Evolutionary conservation across 208 protist species (phyloP).

Genomic region (Leishmania gerbilli): DNA sequence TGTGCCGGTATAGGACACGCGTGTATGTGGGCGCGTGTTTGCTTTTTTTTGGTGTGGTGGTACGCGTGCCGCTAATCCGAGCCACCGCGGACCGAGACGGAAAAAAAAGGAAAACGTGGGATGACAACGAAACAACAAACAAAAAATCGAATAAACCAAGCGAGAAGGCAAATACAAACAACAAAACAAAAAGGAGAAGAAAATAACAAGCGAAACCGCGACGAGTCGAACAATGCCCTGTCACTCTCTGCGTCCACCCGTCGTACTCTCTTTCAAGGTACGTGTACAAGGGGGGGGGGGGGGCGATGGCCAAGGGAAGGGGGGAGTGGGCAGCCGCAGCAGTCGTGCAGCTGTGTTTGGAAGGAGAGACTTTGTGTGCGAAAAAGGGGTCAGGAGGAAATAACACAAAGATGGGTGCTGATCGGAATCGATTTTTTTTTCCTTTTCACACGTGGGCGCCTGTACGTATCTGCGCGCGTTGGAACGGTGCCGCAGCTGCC

Average conservation of each 20-base stretch:
- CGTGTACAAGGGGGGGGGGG: background rate
- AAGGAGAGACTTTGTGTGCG: background rate
- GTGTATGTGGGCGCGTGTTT: background rate
- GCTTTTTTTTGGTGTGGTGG: too few species aligned
- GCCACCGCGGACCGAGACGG: background rate
- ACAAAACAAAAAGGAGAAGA: background rate
- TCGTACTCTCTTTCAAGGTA: background rate
- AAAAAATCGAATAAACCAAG: background rate
- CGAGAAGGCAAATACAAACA: background rate
- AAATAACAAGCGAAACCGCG: background rate
- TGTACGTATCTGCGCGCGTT: slow-evolving; percentile 2
- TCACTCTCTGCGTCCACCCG: background rate
- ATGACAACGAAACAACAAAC: background rate
- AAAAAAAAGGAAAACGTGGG: background rate
- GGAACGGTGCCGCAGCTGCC: background rate
- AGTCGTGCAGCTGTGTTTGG: background rate
- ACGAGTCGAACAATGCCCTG: background rate
- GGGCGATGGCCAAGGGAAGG: background rate
- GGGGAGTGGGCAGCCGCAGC: too few species aligned
- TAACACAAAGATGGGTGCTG: background rate
- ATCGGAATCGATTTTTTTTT: background rate
- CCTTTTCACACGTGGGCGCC: background rate
- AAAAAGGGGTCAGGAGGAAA: background rate
- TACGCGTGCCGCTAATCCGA: background rate
- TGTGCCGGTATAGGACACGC: background rate